Evolutionary conservation across 2,329 filamentous ascomycete species (phyloP), one percentile per base, ranked within the genome.

Genomic region (Clarireedia hainanense): DNA sequence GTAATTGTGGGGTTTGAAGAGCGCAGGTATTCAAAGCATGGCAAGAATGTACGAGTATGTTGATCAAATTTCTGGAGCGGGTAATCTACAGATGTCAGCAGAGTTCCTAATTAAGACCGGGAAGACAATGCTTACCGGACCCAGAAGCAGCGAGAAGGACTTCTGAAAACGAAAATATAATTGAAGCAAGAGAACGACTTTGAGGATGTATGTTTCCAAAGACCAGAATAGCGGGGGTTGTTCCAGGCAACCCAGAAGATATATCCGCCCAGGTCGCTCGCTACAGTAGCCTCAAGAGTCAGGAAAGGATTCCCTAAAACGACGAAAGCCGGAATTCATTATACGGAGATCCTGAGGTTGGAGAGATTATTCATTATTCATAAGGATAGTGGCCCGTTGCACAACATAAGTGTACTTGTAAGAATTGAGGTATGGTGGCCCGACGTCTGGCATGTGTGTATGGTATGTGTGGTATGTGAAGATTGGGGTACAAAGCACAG

Each of bases 1-100:
- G 52, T 34, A 36, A 50, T 42, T 57, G 50, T 53, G 52, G 55
- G 56, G 47, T 51, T 55, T 55, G 42, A 55, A 56, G 53, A 15
- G 46, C 50, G 43, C 43, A 43, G 54, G 55, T 39, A 23, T 59
- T 61, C 58, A 63, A 37, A 57, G 43, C 60, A 64, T 64, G 55
- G 57, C 57, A 60, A 51, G 51, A 49, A 39, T 43, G 55, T 55
- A 47, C 20, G 20, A 20, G 20, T 20, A 20, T 48, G 49, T 47
- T 37, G 52, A 46, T 27, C 26, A 24, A 39, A 48, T 48, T 49
- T 42, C 39, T 43, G 36, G 17, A 49, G 17, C 56, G 60, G 34
- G 39, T 15, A 26, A 23, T 47, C 47, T 48, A 27, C 47, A 47
- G 30, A 34, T 37, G 52, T 55, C 34, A 55, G 52, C 37, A 37